Percentiles rank a stretch among this genome's conserved stretches.
Evolutionary conservation across 2,329 filamentous ascomycete species (phyloP).

Genomic region (Cercospora sesami): DNA sequence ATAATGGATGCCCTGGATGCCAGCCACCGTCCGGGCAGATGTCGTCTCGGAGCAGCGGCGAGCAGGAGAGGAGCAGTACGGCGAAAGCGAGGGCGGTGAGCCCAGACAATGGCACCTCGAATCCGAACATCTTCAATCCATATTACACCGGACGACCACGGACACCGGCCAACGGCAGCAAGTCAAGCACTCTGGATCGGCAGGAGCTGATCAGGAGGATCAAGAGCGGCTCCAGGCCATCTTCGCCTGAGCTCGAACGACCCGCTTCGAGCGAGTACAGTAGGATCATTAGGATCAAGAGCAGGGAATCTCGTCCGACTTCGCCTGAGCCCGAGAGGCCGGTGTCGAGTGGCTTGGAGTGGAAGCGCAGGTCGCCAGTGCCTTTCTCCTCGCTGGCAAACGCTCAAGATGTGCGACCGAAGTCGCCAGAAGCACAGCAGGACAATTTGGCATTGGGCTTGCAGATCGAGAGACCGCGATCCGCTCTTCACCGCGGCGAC

Average conservation of each 20-base stretch:
- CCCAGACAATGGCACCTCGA: conserved; percentile 25
- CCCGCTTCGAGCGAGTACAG: conserved; percentile 30
- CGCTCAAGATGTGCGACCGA: conserved; percentile 19
- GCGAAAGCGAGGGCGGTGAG: conserved; percentile 22
- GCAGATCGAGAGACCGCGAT: conserved; percentile 78
- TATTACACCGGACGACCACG: conserved; percentile 40
- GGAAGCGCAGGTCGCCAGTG: conserved; percentile 53
- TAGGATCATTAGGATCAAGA: conserved; percentile 78
- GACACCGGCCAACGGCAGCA: conserved; percentile 35
- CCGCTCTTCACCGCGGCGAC: conserved; percentile 65
- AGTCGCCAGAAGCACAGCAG: conserved; percentile 26
- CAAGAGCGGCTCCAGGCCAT: conserved; percentile 55
- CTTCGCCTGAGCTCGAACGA: conserved; percentile 31
- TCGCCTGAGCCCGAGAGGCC: conserved; percentile 32
- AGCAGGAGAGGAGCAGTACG: conserved; percentile 15
- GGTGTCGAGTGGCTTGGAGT: conserved; percentile 32
- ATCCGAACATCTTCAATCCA: conserved; percentile 38
- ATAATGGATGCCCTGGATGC: conserved; percentile 26
- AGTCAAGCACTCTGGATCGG: conserved; percentile 54
- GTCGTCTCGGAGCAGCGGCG: conserved; percentile 8
- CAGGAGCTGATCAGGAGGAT: conserved; percentile 79
- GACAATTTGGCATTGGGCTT: conserved; percentile 39
- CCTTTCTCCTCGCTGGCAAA: conserved; percentile 14
- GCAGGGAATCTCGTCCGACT: conserved; percentile 34
- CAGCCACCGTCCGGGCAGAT: conserved; percentile 24